Evolutionary conservation across 371 early-diverging fungal species (phyloP).

Genomic region (Batkoa obscura): DNA sequence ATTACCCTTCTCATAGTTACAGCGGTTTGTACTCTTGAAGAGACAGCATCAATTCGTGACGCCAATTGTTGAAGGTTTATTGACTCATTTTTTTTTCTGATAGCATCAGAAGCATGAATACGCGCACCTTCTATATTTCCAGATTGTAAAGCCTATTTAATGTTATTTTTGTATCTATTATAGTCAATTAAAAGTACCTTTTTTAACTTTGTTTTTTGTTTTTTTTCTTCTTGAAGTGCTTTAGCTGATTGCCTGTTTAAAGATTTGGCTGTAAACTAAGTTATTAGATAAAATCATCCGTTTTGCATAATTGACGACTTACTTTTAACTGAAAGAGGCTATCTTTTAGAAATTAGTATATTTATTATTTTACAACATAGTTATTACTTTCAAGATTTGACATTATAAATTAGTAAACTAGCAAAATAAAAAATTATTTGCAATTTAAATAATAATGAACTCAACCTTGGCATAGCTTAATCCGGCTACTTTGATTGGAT

Average conservation of each 20-base stretch:
- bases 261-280: constrained; percentile 88
- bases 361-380: too few species aligned
- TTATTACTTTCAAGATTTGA: too few species aligned
- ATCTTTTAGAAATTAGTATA: too few species aligned
- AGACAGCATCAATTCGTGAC: constrained; percentile 83
- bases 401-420: too few species aligned
- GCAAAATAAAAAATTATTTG: too few species aligned
- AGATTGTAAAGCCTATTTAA: constrained; percentile 67
- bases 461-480: too few species aligned
- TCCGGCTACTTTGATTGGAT: too few species aligned
- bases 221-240: constrained; percentile 62
- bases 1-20: constrained; percentile 75
- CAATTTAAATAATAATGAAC: too few species aligned
- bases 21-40: constrained; percentile 82
- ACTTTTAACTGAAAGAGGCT: too few species aligned
- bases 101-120: constrained; percentile 86
- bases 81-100: constrained; percentile 89
- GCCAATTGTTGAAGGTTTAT: constrained; percentile 70
- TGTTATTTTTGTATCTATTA: not conserved
- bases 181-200: constrained; percentile 28
- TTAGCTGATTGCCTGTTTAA: constrained; percentile 68
- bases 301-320: too few species aligned
- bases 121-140: constrained; percentile 86
- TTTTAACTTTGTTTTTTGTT: constrained; percentile 70
- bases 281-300: too few species aligned